Conservation (phyloP, 2,329 filamentous ascomycete genomes). For the Ciborinia camelliae region DNA sequence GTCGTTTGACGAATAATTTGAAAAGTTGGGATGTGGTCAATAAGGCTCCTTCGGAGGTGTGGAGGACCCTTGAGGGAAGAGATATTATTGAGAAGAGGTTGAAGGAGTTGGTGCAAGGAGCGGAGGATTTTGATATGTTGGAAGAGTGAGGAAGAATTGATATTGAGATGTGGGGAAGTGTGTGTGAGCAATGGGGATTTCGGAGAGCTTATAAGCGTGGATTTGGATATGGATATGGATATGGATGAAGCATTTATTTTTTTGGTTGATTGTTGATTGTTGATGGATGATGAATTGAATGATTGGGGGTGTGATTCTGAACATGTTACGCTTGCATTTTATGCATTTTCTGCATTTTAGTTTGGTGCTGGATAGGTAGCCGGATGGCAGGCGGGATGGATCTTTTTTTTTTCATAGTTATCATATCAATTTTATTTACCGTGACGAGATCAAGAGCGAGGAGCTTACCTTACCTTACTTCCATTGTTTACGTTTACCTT, state of each 20-base stretch:
- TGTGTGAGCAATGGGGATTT: background rate
- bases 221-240: background rate
- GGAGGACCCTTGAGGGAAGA: slow-evolving; percentile 71
- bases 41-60: slow-evolving; percentile 81
- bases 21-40: slow-evolving; percentile 83
- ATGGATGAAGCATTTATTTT: background rate
- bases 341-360: background rate
- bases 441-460: too few species aligned
- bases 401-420: too few species aligned
- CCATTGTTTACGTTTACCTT: too few species aligned
- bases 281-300: too few species aligned
- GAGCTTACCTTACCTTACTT: too few species aligned
- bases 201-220: background rate
- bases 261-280: background rate
- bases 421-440: too few species aligned
- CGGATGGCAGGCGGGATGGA: slow-evolving; percentile 6
- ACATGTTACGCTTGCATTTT: background rate
- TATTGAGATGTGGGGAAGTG: background rate
- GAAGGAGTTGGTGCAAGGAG: slow-evolving; percentile 55
- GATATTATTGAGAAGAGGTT: slow-evolving; percentile 75
- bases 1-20: slow-evolving; percentile 73
- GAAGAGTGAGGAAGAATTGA: background rate
- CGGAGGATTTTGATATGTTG: background rate
- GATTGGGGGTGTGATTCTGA: too few species aligned
- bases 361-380: slow-evolving; percentile 3